Evolutionary conservation across 1,284 basidiomycete species (phyloP), one percentile per base, ranked within the genome.

Genomic region (Neonothopanus nambi): DNA sequence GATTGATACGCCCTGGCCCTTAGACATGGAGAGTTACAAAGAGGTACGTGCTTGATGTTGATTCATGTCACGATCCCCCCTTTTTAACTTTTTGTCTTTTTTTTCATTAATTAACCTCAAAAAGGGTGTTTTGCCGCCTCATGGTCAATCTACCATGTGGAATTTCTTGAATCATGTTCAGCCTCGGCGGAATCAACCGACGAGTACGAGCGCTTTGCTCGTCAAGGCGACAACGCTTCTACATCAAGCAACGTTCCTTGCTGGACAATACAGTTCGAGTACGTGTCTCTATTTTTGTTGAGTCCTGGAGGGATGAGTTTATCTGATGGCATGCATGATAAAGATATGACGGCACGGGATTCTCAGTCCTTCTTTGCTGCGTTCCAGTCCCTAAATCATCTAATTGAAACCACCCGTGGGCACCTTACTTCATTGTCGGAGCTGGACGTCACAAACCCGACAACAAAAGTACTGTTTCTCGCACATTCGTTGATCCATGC

Each of bases 251-350:
- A 69, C 71, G 3, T 70, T 75, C 54, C 58, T 76, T 5, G 67
- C 67, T 21, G 72, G 71, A 3, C 73, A 74, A 60, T 75, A 70
- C 69, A 65, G 66, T 48, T 68, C 72, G 20, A 68, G 76, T 77
- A 62, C 46, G 70, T 64, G n/a, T 17, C 45, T 48, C 30, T 33
- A 13, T 33, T 5, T 9, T 33, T 33, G n/a, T n/a, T 33, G 48
- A 9, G 12, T 38, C 47, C 20, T 46, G 28, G 11, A 36, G 26
- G 38, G 45, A 54, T 42, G 61, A 52, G 52, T 45, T 24, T 24
- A 28, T 33, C n/a, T 44, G 12, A 51, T 4, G 6, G 9, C 11
- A 15, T 35, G 18, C 5, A 9, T 17, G 23, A n/a, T n/a, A n/a
- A 28, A 75, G 73, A 68, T 48, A 72, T 77, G 67, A 60, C 65